Base-by-base conservation (phyloP, 257 asterid species). In the Gentiana dahurica region DNA sequence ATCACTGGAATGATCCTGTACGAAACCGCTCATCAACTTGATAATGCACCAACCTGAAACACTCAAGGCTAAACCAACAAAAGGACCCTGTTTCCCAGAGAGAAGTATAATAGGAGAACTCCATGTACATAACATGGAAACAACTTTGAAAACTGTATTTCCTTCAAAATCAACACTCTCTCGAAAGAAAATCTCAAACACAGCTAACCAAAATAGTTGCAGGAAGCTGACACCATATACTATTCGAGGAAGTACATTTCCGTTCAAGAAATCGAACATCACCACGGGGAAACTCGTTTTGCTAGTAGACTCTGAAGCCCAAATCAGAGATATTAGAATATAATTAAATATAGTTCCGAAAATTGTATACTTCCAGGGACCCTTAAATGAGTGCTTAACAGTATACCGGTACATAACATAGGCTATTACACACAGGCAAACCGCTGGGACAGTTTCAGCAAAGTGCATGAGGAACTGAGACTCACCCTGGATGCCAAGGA, bases 71-170 rank as follows among this genome's bases (percentile, higher is more conserved):
- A 85, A 63, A 66, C 73, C 74, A 68, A 68, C 76, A 79, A 87
- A 68, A 61, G 98, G 77, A 32, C 98, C 97, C 75, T 91, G 98
- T 72, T 81, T 87, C 64, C 98, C 97, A 11, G 97, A 83, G 46
- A 91, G 71, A 69, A 91, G 55, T 57, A 91, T 85, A 57, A 80
- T 62, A 8, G 90, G 82, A 44, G 97, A 72, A 72, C 94, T 81
- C 92, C 93, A 83, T 53, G 86, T 74, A 59, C 86, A 81, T 65
- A 87, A 68, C 85, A 91, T 59, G 63, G 88, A 83, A 73, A 79
- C 69, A 57, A 75, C 86, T 75, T 74, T 80, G 56, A 55, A 57
- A 52, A 60, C 52, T 60, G 80, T 69, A 58, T 51, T 74, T 67
- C 73, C 79, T 60, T 77, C 85, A 62, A 58, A 59, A 65, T 65